Conservation (phyloP, 2,329 filamentous ascomycete species). For the Sclerotiophoma versabilis region DNA sequence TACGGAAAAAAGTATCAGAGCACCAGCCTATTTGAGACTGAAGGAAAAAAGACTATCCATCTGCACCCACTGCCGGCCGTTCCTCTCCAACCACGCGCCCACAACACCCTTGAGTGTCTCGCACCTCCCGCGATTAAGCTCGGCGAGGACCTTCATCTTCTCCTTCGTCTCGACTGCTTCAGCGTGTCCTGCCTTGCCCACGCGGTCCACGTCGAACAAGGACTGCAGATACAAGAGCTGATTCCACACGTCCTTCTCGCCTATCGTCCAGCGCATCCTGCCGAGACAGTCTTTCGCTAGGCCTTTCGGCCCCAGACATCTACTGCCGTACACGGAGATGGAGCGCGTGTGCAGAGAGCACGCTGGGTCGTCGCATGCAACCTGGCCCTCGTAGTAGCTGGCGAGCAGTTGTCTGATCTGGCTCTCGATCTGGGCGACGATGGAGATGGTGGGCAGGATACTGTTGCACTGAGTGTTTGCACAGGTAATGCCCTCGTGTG, state of each 20-base stretch:
- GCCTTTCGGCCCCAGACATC: slow-evolving; percentile 86
- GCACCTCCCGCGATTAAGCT: slow-evolving; percentile 84
- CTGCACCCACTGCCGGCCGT: slow-evolving; percentile 88
- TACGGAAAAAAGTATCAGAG: not conserved
- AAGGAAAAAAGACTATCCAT: slow-evolving; percentile 87
- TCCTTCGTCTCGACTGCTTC: slow-evolving; percentile 62
- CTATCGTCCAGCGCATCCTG: slow-evolving; percentile 85
- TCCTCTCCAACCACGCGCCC: slow-evolving; percentile 85
- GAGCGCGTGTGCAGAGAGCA: slow-evolving; percentile 81
- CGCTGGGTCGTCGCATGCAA: slow-evolving; percentile 86
- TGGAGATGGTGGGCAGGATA: slow-evolving; percentile 71
- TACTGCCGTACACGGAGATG: slow-evolving; percentile 89
- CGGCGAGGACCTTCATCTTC: slow-evolving; percentile 70
- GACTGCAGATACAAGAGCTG: slow-evolving; percentile 87
- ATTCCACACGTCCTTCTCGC: slow-evolving; percentile 91
- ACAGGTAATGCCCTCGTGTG: slow-evolving; percentile 78
- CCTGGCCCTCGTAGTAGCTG: slow-evolving; percentile 90
- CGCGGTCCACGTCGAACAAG: slow-evolving; percentile 90
- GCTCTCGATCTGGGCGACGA: slow-evolving; percentile 86
- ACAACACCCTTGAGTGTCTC: slow-evolving; percentile 77
- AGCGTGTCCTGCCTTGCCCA: slow-evolving; percentile 61
- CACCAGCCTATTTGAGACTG: slow-evolving; percentile 48
- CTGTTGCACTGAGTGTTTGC: slow-evolving; percentile 67
- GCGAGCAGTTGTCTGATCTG: slow-evolving; percentile 80
- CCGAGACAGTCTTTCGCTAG: slow-evolving; percentile 85